A percentile compares a stretch with the other conserved stretches of the same genome.
Conservation (phyloP, 83 land plant genomes). For the Picea engelmannii region DNA sequence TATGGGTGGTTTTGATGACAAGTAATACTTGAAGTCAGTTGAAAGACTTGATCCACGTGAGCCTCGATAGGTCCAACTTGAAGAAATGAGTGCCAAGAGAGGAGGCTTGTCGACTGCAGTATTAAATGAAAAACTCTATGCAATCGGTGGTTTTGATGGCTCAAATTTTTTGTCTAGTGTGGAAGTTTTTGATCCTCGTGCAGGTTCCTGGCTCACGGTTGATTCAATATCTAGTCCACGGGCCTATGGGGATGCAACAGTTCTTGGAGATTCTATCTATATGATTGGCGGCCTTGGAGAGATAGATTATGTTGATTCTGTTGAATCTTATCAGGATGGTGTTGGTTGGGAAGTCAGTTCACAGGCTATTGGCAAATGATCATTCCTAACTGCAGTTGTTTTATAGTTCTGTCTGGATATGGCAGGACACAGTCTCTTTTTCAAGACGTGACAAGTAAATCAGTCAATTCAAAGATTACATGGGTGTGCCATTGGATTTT, state of each 20-base stretch:
- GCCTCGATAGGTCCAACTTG: conserved; percentile 26
- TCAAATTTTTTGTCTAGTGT: not conserved
- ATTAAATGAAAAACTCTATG: conserved; percentile 59
- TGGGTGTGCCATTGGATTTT: no score
- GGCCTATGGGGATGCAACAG: conserved; percentile 54
- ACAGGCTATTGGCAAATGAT: conserved; percentile 38
- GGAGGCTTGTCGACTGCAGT: conserved; percentile 52
- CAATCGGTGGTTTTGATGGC: conserved; percentile 69
- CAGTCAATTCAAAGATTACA: no score
- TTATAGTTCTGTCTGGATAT: no score
- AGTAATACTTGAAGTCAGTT: conserved; percentile 46
- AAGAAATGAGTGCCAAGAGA: conserved; percentile 17
- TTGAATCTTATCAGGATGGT: conserved; percentile 47
- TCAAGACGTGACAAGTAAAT: no score
- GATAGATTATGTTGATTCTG: not conserved
- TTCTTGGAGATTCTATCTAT: conserved; percentile 36
- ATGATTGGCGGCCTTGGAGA: conserved; percentile 41
- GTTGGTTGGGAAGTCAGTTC: conserved; percentile 35
- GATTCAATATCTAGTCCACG: conserved; percentile 35
- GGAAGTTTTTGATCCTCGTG: not conserved
- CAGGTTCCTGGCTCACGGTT: conserved; percentile 40
- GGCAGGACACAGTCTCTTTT: no score
- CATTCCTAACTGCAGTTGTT: no score
- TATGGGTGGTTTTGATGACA: conserved; percentile 68
- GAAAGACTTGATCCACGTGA: conserved; percentile 68